These are phyloP conservation scores for Keqinozyma sinolaborantium DNA, from an alignment of 1,139 yeast species.

Conservation along the genomic window DNA sequence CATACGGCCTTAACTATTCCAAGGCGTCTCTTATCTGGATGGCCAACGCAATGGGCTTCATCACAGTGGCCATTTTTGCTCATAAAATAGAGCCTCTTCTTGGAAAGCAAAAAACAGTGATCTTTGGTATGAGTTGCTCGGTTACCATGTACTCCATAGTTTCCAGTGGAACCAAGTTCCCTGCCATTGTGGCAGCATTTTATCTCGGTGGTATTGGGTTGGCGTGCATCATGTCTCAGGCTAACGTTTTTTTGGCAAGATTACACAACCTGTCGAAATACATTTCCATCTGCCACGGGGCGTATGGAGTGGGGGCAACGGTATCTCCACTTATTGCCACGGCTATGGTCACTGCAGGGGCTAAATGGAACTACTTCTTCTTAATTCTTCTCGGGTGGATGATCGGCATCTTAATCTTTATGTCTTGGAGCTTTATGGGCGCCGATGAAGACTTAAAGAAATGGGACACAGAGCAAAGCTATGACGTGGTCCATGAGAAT, in stretches of 20 bases:
- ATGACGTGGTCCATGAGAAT: conserved; percentile 1
- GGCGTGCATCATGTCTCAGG: conserved; percentile 54
- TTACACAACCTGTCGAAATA: conserved; percentile 46
- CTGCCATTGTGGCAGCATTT: conserved; percentile 49
- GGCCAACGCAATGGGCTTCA: conserved; percentile 42
- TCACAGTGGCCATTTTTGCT: conserved; percentile 36
- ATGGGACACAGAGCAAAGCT: conserved; percentile 24
- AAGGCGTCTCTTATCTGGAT: conserved; percentile 44
- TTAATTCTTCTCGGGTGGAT: conserved; percentile 42
- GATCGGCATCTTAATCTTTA: conserved; percentile 18
- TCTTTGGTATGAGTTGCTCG: conserved; percentile 32
- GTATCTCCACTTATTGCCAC: conserved; percentile 59
- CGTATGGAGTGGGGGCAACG: conserved; percentile 64
- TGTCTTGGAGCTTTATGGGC: conserved; percentile 36
- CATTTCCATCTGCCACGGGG: conserved; percentile 54
- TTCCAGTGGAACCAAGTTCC: conserved; percentile 31
- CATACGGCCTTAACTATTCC: conserved; percentile 33
- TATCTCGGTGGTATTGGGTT: conserved; percentile 59
- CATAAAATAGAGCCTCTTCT: conserved; percentile 37
- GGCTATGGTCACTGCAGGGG: conserved; percentile 43
- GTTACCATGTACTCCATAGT: conserved; percentile 37
- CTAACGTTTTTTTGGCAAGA: conserved; percentile 53
- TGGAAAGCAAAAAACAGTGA: conserved; percentile 36
- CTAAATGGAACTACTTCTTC: conserved; percentile 54
- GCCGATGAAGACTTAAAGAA: conserved; percentile 40